Percentiles rank a stretch among this genome's conserved stretches.
Evolutionary conservation across 164 flowering plant species (phyloP).

Genomic region (Magnolia kwangsiensis): DNA sequence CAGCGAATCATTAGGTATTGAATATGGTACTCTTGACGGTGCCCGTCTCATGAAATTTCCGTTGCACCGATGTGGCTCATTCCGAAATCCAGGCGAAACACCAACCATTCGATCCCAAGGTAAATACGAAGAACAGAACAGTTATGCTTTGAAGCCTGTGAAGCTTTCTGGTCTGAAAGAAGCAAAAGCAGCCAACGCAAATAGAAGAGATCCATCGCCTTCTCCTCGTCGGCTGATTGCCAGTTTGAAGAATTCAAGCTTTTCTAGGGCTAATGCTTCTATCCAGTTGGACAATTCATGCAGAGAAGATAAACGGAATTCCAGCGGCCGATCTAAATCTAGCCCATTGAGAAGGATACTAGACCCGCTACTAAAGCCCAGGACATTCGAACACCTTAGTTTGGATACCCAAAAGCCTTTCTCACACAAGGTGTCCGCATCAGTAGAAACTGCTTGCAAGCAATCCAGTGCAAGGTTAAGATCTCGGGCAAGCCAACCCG

Average conservation of each 20-base stretch:
- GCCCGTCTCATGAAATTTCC: too few species aligned
- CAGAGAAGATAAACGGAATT: conserved; percentile 23
- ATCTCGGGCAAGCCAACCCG: conserved; percentile 4
- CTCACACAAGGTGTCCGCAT: not conserved
- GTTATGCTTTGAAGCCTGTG: too few species aligned
- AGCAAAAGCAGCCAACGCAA: too few species aligned
- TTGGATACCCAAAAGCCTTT: conserved; percentile 5
- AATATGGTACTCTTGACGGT: not conserved
- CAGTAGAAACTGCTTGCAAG: conserved; percentile 2
- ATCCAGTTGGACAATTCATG: conserved; percentile 19
- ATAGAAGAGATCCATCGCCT: too few species aligned
- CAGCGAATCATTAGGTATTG: conserved; percentile 12
- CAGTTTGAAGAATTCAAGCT: too few species aligned
- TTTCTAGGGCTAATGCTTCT: conserved; percentile 8
- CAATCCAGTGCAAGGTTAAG: not conserved
- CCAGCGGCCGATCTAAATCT: conserved; percentile 42
- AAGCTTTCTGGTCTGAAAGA: too few species aligned
- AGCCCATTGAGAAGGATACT: conserved; percentile 83
- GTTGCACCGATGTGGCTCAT: too few species aligned
- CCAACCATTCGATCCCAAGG: too few species aligned
- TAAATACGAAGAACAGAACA: too few species aligned
- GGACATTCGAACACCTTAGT: conserved; percentile 21
- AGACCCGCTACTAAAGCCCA: conserved; percentile 62
- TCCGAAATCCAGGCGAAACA: too few species aligned
- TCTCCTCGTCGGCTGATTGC: too few species aligned